Percentiles rank a stretch among this genome's conserved stretches.
phyloP scores from a whole-genome alignment of 2,329 filamentous ascomycete species.

The Fusarium globosum region DNA sequence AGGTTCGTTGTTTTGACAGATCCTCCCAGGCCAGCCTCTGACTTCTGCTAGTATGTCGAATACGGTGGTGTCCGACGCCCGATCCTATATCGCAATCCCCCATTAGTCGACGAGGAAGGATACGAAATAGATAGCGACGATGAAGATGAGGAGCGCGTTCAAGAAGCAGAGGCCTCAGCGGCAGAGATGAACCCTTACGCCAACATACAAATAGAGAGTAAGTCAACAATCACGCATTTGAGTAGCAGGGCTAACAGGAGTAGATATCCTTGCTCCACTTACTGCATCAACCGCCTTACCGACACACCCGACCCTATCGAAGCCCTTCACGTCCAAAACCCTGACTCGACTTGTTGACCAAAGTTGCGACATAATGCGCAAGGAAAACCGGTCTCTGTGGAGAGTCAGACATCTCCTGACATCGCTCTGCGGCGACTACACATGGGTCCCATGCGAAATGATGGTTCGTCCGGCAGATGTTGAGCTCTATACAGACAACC shows the following conservation, averaged over 20 bases:
- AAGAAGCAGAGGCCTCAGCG: slow-evolving; percentile 70
- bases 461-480: slow-evolving; percentile 68
- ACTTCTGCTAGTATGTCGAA: slow-evolving; percentile 69
- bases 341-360: slow-evolving; percentile 77
- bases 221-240: slow-evolving; percentile 45
- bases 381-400: slow-evolving; percentile 79
- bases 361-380: slow-evolving; percentile 76
- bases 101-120: slow-evolving; percentile 80
- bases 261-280: slow-evolving; percentile 80
- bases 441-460: slow-evolving; percentile 70
- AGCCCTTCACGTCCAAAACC: slow-evolving; percentile 79
- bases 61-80: slow-evolving; percentile 78
- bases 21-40: slow-evolving; percentile 34
- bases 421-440: slow-evolving; percentile 78
- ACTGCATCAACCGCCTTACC: slow-evolving; percentile 80
- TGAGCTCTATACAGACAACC: slow-evolving; percentile 64
- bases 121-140: slow-evolving; percentile 80
- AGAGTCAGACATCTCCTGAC: slow-evolving; percentile 79
- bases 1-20: slow-evolving; percentile 59
- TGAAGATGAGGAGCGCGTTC: slow-evolving; percentile 72
- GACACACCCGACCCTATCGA: slow-evolving; percentile 77
- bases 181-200: slow-evolving; percentile 80
- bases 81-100: slow-evolving; percentile 80
- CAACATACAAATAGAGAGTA: slow-evolving; percentile 77
- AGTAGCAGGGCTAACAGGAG: slow-evolving; percentile 43